These are phyloP conservation scores for Xerocomellus amylosporus DNA, from an alignment of 768 basidiomycete genomes.

Conservation along the genomic window DNA sequence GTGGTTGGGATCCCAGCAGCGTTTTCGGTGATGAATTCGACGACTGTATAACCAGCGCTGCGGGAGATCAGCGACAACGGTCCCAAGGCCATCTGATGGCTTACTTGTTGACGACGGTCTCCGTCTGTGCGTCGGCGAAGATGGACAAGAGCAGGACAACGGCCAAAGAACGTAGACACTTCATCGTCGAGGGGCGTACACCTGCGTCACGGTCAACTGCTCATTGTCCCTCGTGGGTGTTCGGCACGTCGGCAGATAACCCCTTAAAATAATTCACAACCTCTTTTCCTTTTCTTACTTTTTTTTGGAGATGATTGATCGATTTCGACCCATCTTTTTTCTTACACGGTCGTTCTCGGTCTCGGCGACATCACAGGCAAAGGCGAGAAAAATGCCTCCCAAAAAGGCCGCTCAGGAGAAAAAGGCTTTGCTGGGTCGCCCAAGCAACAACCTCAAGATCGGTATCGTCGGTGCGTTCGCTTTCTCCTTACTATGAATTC, in stretches of 20 bases:
- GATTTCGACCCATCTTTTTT: slow-evolving; percentile 20
- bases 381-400: slow-evolving; percentile 78
- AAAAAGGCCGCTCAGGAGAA: slow-evolving; percentile 85
- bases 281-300: not conserved
- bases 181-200: slow-evolving; percentile 18
- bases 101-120: slow-evolving; percentile 48
- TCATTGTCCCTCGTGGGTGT: not conserved
- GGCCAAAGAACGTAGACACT: slow-evolving; percentile 8
- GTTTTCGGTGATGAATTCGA: slow-evolving; percentile 46
- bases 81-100: slow-evolving; percentile 16
- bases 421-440: slow-evolving; percentile 84
- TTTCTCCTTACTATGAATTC: not conserved
- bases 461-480: slow-evolving; percentile 89
- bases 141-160: slow-evolving; percentile 19
- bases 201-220: not conserved
- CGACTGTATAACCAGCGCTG: slow-evolving; percentile 50
- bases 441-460: slow-evolving; percentile 96
- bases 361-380: slow-evolving; percentile 38
- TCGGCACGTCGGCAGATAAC: slow-evolving; percentile 27
- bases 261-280: not conserved
- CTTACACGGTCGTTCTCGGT: slow-evolving; percentile 35
- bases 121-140: slow-evolving; percentile 42
- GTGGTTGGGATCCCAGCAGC: slow-evolving; percentile 41
- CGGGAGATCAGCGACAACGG: slow-evolving; percentile 13
- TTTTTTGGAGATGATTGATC: slow-evolving; percentile 31